Evolutionary conservation across 495 filamentous ascomycete species (phyloP).

Genomic region (Aspergillus ellipticus): DNA sequence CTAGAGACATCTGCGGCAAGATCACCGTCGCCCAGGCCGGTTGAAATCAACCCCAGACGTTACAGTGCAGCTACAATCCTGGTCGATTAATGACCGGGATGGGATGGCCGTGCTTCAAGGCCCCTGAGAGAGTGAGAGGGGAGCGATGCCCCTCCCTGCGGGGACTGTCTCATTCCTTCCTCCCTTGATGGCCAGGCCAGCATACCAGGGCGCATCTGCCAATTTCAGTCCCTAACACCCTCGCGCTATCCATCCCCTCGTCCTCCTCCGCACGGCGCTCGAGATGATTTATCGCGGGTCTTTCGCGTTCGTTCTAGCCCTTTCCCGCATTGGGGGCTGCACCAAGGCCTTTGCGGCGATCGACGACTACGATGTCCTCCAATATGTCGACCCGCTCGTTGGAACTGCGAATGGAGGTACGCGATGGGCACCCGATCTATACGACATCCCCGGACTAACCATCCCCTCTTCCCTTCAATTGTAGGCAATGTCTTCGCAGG

Average conservation of each 20-base stretch:
- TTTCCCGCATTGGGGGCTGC: conserved; percentile 12
- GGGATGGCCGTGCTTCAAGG: background rate
- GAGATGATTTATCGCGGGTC: conserved; percentile 10
- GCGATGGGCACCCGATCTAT: background rate
- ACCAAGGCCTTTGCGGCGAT: conserved; percentile 9
- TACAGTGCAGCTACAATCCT: background rate
- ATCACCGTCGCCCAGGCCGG: background rate
- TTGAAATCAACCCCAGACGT: background rate
- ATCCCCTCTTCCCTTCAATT: background rate
- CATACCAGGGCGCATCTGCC: conserved; percentile 12
- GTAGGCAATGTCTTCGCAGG: conserved; percentile 68
- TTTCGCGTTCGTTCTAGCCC: conserved; percentile 18
- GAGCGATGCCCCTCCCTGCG: background rate
- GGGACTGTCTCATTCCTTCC: conserved; percentile 1
- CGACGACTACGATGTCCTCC: conserved; percentile 41
- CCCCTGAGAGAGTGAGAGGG: background rate
- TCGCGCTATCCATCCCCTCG: background rate
- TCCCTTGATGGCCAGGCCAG: conserved; percentile 8
- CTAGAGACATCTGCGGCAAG: background rate
- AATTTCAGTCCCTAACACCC: background rate
- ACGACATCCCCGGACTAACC: background rate
- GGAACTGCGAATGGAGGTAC: conserved; percentile 58
- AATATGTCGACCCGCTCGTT: conserved; percentile 56
- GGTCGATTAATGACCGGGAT: background rate
- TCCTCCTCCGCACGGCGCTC: background rate